Base-by-base conservation (phyloP, 495 filamentous ascomycete species). In the Neurospora sp. region DNA sequence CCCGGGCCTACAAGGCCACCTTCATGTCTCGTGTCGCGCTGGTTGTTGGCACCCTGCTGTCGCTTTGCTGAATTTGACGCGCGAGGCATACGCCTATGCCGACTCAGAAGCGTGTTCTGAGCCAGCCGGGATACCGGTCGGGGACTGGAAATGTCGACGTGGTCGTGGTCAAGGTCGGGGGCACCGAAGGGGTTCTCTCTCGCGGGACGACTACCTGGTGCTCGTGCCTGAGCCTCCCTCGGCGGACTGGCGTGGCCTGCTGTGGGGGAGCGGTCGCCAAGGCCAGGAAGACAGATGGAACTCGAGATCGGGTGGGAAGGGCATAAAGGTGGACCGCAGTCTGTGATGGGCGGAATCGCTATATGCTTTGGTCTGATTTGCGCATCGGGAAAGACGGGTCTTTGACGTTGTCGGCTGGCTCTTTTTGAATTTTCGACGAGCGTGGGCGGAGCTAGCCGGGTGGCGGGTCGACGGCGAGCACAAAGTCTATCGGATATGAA, bases 1-100 rank as follows among this genome's bases (percentile, higher is more conserved):
- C 92, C 92, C 71, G 94, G 91, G 76, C 89, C 89, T 84, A 92
- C 91, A 76, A 93, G 84, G 76, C 94, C 94, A 90, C 91, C 94
- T 83, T 97, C 94, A 82, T 95, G 90, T 78, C 91, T 89, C 79
- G 89, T 93, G 86, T 92, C 92, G 83, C 90, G 88, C 80, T 86
- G 84, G 82, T 88, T 90, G 79, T 85, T 86, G 77, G 86, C 82
- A 85, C 87, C 87, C 83, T 87, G 83, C 80, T 87, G 85, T 88
- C 87, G 86, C 87, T 91, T 91, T 83, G 88, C 83, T 82, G 88
- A 84, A 77, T 74, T 86, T 85, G 89, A 87, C 78, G 82, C 81
- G 83, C 89, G 90, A 90, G 91, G 89, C 92, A 94, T 93, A 83
- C 84, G 84, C 84, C 84, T 83, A 76, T 82, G 79, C 78, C 75